Evolutionary conservation across 140 eudicot genomes (phyloP).

Genomic region (Ambrosia hybrid): DNA sequence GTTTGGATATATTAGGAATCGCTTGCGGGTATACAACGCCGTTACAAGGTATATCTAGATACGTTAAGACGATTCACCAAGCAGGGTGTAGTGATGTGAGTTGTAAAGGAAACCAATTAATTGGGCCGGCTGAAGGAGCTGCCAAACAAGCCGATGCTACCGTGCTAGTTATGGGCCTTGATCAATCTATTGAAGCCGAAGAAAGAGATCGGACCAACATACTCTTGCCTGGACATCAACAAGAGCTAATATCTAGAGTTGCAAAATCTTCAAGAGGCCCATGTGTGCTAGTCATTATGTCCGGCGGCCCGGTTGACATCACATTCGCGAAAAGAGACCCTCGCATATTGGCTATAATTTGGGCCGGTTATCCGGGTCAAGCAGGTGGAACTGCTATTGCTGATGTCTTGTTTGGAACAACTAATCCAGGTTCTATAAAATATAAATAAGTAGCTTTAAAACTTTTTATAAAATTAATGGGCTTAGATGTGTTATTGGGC

Average conservation of each 20-base stretch:
- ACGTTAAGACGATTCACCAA: constrained; percentile 74
- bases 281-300: constrained; percentile 68
- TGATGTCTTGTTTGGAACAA: constrained; percentile 70
- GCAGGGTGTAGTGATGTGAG: constrained; percentile 65
- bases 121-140: constrained; percentile 73
- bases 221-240: constrained; percentile 86
- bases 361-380: constrained; percentile 99
- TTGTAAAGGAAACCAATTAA: constrained; percentile 44
- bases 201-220: constrained; percentile 54
- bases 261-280: constrained; percentile 84
- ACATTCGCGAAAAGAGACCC: constrained; percentile 75
- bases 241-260: constrained; percentile 71
- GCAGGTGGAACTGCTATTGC: constrained; percentile 96
- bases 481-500: background rate
- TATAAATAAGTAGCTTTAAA: background rate
- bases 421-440: constrained; percentile 66
- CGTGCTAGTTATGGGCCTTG: constrained; percentile 82
- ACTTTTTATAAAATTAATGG: background rate
- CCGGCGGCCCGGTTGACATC: constrained; percentile 89
- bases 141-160: constrained; percentile 90
- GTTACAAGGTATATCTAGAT: constrained; percentile 79
- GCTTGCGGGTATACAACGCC: constrained; percentile 87
- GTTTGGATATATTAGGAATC: constrained; percentile 42
- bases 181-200: constrained; percentile 81
- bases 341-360: constrained; percentile 54